A percentile compares a stretch with the other conserved stretches of the same genome.
phyloP scores from a whole-genome alignment of 2,329 filamentous ascomycete species.

The Zasmidium angulare region DNA sequence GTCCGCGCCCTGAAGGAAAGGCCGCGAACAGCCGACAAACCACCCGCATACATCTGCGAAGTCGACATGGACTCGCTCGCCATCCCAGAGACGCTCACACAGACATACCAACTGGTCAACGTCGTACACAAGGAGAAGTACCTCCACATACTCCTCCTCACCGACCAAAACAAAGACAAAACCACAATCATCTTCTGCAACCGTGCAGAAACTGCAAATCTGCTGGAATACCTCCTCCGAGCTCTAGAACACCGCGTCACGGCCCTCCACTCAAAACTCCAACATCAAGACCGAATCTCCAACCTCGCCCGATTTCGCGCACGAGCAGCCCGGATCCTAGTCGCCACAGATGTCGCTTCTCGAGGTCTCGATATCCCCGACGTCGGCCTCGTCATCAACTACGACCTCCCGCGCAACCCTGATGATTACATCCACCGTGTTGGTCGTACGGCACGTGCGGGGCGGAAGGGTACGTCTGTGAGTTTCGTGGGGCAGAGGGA shows the following conservation, averaged over 20 bases:
- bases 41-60: conserved; percentile 85
- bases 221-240: conserved; percentile 83
- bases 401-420: conserved; percentile 91
- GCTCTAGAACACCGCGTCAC: conserved; percentile 87
- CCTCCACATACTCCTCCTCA: conserved; percentile 83
- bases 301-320: conserved; percentile 93
- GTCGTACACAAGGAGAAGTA: conserved; percentile 95
- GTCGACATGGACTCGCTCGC: conserved; percentile 71
- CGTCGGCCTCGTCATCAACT: conserved; percentile 88
- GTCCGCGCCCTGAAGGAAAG: conserved; percentile 73
- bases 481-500: conserved; percentile 92
- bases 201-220: conserved; percentile 80
- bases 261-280: conserved; percentile 81
- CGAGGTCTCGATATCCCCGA: conserved; percentile 94
- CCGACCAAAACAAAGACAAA: conserved; percentile 70
- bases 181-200: conserved; percentile 94
- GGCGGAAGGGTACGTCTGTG: conserved; percentile 75
- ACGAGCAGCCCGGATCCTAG: conserved; percentile 76
- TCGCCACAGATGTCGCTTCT: conserved; percentile 93
- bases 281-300: conserved; percentile 78
- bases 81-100: conserved; percentile 75
- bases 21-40: conserved; percentile 67
- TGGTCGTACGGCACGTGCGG: conserved; percentile 90
- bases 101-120: conserved; percentile 84
- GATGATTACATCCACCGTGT: conserved; percentile 98